These are phyloP conservation scores for Steccherinum ochraceum DNA, from an alignment of 768 basidiomycete species.

Conservation along the genomic window DNA sequence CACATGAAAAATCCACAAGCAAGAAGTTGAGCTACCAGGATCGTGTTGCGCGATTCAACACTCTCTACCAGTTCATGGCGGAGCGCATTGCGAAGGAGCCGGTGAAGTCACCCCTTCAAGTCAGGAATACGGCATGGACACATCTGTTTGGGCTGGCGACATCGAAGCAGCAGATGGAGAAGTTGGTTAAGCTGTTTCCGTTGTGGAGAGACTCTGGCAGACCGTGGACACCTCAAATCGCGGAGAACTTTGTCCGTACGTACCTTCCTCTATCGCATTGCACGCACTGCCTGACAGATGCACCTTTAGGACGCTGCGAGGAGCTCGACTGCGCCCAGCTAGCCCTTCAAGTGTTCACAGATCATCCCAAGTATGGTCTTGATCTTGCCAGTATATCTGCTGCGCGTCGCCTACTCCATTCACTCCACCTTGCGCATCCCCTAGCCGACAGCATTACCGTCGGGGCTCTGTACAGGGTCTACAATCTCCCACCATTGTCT, in stretches of 20 bases:
- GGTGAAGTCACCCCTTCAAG: slow-evolving; percentile 21
- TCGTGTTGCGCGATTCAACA: slow-evolving; percentile 28
- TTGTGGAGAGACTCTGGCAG: slow-evolving; percentile 41
- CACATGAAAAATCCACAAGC: background rate
- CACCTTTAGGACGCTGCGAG: slow-evolving; percentile 50
- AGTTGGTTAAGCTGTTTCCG: slow-evolving; percentile 41
- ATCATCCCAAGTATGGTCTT: slow-evolving; percentile 57
- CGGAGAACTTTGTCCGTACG: slow-evolving; percentile 44
- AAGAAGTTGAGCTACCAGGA: slow-evolving; percentile 25
- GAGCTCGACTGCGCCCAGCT: slow-evolving; percentile 49
- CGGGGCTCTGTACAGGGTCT: slow-evolving; percentile 47
- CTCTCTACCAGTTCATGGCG: slow-evolving; percentile 29
- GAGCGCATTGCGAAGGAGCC: slow-evolving; percentile 36
- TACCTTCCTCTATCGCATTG: background rate
- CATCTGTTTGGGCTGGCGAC: slow-evolving; percentile 45
- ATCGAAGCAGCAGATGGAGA: slow-evolving; percentile 42
- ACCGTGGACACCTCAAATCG: slow-evolving; percentile 31
- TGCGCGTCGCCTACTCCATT: slow-evolving; percentile 52
- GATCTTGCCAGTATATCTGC: slow-evolving; percentile 39
- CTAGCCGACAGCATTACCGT: slow-evolving; percentile 43
- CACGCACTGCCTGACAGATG: background rate
- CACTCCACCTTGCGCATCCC: slow-evolving; percentile 41
- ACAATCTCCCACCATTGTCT: slow-evolving; percentile 46
- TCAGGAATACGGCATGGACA: slow-evolving; percentile 43
- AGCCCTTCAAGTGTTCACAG: slow-evolving; percentile 53